Percentiles rank a stretch among this genome's conserved stretches.
Conservation (phyloP, 305 asterid species). For the Solanum hybrid region DNA sequence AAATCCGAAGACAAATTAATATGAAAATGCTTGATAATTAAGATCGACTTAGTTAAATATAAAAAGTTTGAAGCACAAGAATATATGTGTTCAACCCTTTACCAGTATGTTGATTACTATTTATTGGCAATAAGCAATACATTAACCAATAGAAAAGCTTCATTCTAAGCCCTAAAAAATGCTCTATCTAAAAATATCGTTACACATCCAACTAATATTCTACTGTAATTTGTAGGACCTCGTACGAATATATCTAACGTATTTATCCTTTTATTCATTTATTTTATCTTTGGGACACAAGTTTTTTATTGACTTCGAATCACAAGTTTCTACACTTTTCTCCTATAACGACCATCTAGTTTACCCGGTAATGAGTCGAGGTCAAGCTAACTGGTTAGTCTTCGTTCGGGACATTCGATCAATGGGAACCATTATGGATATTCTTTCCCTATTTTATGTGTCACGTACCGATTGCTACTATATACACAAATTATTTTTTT, state of each 20-base stretch:
- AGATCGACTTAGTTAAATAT: not conserved
- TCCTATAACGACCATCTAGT: not conserved
- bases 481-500: not conserved
- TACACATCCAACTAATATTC: not conserved
- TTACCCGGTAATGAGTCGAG: not conserved
- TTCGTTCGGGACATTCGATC: not conserved
- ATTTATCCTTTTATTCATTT: not conserved
- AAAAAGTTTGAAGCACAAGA: not conserved
- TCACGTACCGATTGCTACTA: not conserved
- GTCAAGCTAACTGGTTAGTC: not conserved
- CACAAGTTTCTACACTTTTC: not conserved
- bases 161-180: not conserved
- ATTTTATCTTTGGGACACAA: not conserved
- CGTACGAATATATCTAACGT: rapidly evolving
- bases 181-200: not conserved
- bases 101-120: not conserved
- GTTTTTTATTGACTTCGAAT: not conserved
- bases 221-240: not conserved
- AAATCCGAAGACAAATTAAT: not conserved
- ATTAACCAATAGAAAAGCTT: not conserved
- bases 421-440: not conserved
- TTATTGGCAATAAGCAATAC: not conserved
- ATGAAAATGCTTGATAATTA: not conserved
- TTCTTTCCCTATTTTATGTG: not conserved
- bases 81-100: not conserved